phyloP scores from a whole-genome alignment of 2,329 filamentous ascomycete species.

The Sporothrix protearum region DNA sequence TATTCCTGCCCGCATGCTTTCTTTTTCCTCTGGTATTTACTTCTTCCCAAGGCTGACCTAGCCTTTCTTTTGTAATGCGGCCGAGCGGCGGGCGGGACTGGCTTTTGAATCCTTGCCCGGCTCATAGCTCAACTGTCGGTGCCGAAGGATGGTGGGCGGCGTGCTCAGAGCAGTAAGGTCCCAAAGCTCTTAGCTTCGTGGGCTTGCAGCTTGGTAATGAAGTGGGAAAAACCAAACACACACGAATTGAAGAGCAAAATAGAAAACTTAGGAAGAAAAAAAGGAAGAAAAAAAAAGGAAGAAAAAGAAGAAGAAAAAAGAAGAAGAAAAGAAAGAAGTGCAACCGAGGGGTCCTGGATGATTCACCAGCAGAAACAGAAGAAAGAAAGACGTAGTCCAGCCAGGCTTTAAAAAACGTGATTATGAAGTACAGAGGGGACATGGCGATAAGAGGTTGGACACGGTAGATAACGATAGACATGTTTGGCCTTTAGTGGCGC shows the following conservation, averaged over 20 bases:
- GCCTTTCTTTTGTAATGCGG: background rate
- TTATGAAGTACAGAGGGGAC: background rate
- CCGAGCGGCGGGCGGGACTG: background rate
- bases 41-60: background rate
- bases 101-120: background rate
- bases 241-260: background rate
- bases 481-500: background rate
- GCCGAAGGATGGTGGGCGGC: background rate
- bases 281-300: no score
- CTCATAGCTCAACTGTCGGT: no score
- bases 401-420: background rate
- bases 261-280: no score
- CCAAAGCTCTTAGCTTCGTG: background rate
- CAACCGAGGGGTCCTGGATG: background rate
- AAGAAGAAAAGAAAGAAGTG: background rate
- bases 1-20: background rate
- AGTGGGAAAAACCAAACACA: background rate
- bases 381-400: background rate
- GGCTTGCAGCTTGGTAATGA: background rate
- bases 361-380: background rate
- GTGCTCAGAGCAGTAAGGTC: constrained; percentile 1
- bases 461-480: background rate
- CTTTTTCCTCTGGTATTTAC: background rate
- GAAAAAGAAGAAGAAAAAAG: no score
- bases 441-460: background rate